Evolutionary conservation across 805 yeast species (phyloP).

Genomic region (Yarrowia sp.): DNA sequence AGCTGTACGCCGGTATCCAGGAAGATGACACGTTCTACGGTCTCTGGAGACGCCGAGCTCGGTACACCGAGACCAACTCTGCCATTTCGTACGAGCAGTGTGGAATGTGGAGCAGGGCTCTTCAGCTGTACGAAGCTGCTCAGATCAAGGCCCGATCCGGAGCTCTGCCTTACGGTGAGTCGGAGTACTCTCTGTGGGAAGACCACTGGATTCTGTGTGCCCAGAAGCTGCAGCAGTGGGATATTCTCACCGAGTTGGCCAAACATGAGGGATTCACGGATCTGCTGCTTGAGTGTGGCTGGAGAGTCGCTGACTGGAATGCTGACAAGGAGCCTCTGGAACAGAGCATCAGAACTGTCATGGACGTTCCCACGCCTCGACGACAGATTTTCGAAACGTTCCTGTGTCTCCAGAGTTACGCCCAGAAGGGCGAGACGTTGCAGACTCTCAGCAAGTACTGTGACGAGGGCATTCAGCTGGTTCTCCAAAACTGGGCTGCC

Average conservation of each 20-base stretch:
- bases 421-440: conserved; percentile 85
- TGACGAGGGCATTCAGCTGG: conserved; percentile 95
- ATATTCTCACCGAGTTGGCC: conserved; percentile 91
- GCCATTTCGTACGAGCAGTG: conserved; percentile 94
- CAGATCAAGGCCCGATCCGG: conserved; percentile 97
- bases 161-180: conserved; percentile 90
- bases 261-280: conserved; percentile 98
- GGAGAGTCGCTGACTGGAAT: conserved; percentile 99
- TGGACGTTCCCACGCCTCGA: conserved; percentile 99
- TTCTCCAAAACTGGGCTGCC: conserved; percentile 91
- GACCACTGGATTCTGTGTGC: conserved; percentile 98
- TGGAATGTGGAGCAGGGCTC: conserved; percentile 94
- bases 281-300: conserved; percentile 93
- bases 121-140: conserved; percentile 92
- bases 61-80: conserved; percentile 88
- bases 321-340: conserved; percentile 93
- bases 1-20: conserved; percentile 83
- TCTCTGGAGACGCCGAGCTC: conserved; percentile 95
- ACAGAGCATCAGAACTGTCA: conserved; percentile 90
- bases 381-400: conserved; percentile 96
- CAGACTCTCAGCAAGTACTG: conserved; percentile 85
- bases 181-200: conserved; percentile 96
- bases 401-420: conserved; percentile 88
- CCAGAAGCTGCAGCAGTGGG: conserved; percentile 98
- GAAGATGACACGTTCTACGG: conserved; percentile 99